phyloP scores from a whole-genome alignment of 2,329 filamentous ascomycete genomes.

The Fusarium brachygibbosum region DNA sequence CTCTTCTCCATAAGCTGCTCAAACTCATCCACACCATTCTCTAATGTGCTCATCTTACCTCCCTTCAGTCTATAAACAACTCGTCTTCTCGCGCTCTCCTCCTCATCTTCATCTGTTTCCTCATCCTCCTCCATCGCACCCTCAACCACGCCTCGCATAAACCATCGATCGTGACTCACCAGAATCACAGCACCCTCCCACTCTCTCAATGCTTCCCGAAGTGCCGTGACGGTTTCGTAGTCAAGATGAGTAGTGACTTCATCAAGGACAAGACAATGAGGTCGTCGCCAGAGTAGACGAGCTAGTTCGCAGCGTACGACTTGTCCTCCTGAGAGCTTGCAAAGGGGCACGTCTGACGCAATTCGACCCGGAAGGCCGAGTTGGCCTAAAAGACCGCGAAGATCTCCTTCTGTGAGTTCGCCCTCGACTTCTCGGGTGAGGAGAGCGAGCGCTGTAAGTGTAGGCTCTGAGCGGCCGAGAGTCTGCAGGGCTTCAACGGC shows the following conservation, averaged over 20 bases:
- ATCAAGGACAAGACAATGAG: conserved; percentile 81
- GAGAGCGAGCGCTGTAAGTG: conserved; percentile 74
- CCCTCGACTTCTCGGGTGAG: conserved; percentile 68
- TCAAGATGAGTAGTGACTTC: conserved; percentile 90
- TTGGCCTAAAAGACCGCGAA: conserved; percentile 74
- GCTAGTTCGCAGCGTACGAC: conserved; percentile 76
- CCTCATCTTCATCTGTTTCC: conserved; percentile 57
- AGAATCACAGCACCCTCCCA: conserved; percentile 83
- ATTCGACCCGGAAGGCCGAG: conserved; percentile 78
- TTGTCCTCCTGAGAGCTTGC: conserved; percentile 84
- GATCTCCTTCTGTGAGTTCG: conserved; percentile 73
- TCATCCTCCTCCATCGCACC: conserved; percentile 55
- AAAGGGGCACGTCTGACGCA: conserved; percentile 79
- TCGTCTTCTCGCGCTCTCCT: conserved; percentile 63
- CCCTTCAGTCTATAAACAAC: conserved; percentile 71
- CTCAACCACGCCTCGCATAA: conserved; percentile 77
- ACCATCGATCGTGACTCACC: conserved; percentile 86
- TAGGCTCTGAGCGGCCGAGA: conserved; percentile 62
- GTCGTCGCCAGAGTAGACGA: conserved; percentile 74
- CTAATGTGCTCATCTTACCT: conserved; percentile 68
- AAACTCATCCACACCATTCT: conserved; percentile 74
- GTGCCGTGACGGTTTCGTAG: conserved; percentile 80
- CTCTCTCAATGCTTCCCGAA: conserved; percentile 73
- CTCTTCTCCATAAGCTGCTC: conserved; percentile 73
- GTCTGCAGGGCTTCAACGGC: conserved; percentile 77